Base-by-base conservation (phyloP, 306 rosid genomes). In the Rosa chinensis region DNA sequence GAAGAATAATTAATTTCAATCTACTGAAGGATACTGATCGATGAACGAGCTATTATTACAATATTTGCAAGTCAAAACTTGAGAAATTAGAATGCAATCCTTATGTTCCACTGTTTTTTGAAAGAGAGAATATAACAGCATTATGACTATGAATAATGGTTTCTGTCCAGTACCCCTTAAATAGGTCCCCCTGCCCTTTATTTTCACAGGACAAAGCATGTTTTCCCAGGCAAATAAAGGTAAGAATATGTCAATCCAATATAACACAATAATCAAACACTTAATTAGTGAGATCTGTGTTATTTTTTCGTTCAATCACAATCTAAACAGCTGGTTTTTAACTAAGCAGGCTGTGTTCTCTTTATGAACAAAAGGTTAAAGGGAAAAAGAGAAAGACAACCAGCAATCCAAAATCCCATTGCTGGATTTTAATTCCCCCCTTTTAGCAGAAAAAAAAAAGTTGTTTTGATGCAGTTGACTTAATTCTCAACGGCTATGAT, bases 401-500 rank as follows among this genome's bases (percentile, higher is more conserved):
- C 42, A 25, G 42, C 64, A 76, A 72, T 73, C 79, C 71, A 80
- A 84, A 84, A 80, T 84, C 87, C 71, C 66, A 21, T 3, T n/a
- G 23, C 56, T 48, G 68, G 81, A 82, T 77, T 77, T 81, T 42
- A 75, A 81, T 77, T 73, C 70, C 75, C 16, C 52, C 67, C 77
- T 78, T 80, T 48, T 9, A 47, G 28, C 78, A 25, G 32, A 25
- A 50, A 66, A 62, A 42, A 71, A 4, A 5, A 53, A 63, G 16
- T 21, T 53, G 72, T 68, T 79, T 70, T 50, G 73, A 79, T 79
- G 83, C 73, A 77, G 92, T 85, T 87, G 92, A 89, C 92, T 80
- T 89, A 62, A 47, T 35, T 61, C 80, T 78, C 84, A 81, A 88
- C 84, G 87, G 84, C 75, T 77, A 89, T 89, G 85, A 89, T 89